Evolutionary conservation across 2,329 filamentous ascomycete species (phyloP).

Genomic region (Phyllosticta paracitricarpa): DNA sequence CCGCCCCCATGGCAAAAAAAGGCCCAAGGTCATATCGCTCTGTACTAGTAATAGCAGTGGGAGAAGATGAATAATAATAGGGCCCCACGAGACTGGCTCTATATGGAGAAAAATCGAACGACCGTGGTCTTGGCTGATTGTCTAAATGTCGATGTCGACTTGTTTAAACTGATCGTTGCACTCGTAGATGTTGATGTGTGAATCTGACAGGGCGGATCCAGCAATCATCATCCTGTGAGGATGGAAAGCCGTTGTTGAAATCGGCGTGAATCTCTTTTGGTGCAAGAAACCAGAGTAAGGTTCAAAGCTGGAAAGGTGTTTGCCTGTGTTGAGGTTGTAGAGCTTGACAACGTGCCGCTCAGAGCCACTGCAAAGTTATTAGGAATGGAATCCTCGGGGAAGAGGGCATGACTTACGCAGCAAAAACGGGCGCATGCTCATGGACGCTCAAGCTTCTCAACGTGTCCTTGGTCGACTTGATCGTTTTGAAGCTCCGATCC

Average conservation of each 20-base stretch:
- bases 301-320: constrained; percentile 71
- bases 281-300: constrained; percentile 84
- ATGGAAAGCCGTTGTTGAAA: constrained; percentile 87
- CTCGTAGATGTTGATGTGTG: constrained; percentile 81
- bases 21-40: not conserved
- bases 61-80: not conserved
- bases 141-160: not conserved
- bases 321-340: constrained; percentile 72
- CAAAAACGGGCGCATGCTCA: constrained; percentile 93
- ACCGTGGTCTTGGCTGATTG: not conserved
- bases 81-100: not conserved
- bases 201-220: constrained; percentile 74
- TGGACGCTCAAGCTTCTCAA: constrained; percentile 83
- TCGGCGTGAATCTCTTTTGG: constrained; percentile 69
- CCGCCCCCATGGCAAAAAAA: not conserved
- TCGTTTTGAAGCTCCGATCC: constrained; percentile 64
- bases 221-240: constrained; percentile 88
- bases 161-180: constrained; percentile 35
- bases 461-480: constrained; percentile 65
- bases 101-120: not conserved
- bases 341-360: constrained; percentile 82
- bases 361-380: constrained; percentile 56
- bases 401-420: constrained; percentile 55
- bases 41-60: not conserved
- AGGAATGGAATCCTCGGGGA: not conserved